A percentile compares a stretch with the other conserved stretches of the same genome.
Conservation (phyloP, 2,329 filamentous ascomycete genomes). For the Aspergillus brasiliensis region DNA sequence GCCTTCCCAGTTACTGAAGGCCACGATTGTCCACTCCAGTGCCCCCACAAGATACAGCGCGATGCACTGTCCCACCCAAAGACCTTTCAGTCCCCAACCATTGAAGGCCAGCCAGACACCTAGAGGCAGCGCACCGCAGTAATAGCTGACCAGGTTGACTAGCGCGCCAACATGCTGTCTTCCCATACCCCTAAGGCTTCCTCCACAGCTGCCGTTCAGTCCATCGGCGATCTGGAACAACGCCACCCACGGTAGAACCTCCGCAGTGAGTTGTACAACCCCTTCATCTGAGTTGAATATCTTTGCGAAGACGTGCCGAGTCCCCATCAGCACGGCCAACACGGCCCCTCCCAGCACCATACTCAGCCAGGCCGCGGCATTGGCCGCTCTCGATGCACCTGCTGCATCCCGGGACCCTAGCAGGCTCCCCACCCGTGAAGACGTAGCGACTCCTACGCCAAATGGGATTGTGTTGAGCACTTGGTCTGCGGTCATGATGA, state of each 20-base stretch:
- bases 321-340: constrained; percentile 68
- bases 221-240: constrained; percentile 90
- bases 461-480: constrained; percentile 85
- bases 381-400: constrained; percentile 71
- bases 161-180: constrained; percentile 80
- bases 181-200: constrained; percentile 79
- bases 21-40: constrained; percentile 78
- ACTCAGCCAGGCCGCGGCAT: constrained; percentile 73
- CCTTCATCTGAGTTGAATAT: constrained; percentile 78
- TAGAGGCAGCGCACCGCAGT: constrained; percentile 76
- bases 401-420: constrained; percentile 67
- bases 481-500: constrained; percentile 89
- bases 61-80: constrained; percentile 84
- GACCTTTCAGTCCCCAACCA: constrained; percentile 76
- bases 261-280: constrained; percentile 71
- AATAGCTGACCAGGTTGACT: constrained; percentile 83
- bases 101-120: constrained; percentile 85
- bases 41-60: constrained; percentile 78
- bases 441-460: constrained; percentile 79
- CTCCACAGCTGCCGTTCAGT: constrained; percentile 81
- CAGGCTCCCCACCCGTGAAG: constrained; percentile 75
- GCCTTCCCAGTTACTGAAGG: constrained; percentile 72
- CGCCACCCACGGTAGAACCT: constrained; percentile 84
- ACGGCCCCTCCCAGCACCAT: constrained; percentile 69
- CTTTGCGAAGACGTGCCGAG: constrained; percentile 71